phyloP scores from a whole-genome alignment of 2,329 filamentous ascomycete genomes.

The Scopulariopsis brevicaulis region DNA sequence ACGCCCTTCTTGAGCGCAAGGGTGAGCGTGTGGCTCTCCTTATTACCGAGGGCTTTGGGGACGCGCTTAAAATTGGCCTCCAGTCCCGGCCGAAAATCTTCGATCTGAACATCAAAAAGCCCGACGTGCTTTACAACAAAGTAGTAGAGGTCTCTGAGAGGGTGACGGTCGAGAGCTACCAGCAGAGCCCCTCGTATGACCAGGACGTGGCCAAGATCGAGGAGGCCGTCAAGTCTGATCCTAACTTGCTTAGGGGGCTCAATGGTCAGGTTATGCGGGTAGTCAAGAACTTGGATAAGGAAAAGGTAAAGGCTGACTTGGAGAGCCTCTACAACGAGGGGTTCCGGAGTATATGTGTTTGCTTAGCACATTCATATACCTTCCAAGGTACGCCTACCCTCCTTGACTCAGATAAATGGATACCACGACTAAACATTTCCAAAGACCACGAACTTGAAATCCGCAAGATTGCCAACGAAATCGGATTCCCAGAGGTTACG shows the following conservation, averaged over 20 bases:
- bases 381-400: neutral
- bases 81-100: constrained; percentile 65
- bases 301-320: constrained; percentile 42
- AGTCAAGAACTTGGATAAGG: constrained; percentile 44
- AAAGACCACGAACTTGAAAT: neutral
- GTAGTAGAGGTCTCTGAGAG: constrained; percentile 67
- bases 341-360: constrained; percentile 76
- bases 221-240: constrained; percentile 26
- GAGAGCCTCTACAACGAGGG: constrained; percentile 50
- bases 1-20: constrained; percentile 56
- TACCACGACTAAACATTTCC: neutral
- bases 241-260: constrained; percentile 33
- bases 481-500: neutral
- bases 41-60: constrained; percentile 61
- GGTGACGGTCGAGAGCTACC: constrained; percentile 54
- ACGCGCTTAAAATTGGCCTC: constrained; percentile 62
- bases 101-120: constrained; percentile 56
- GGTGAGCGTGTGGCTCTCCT: constrained; percentile 61
- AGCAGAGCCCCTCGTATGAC: constrained; percentile 28
- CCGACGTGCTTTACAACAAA: constrained; percentile 56
- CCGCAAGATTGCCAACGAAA: neutral
- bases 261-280: constrained; percentile 60
- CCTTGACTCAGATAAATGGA: constrained; percentile 52
- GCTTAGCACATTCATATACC: constrained; percentile 75
- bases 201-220: constrained; percentile 24